phyloP scores from a whole-genome alignment of 2,329 filamentous ascomycete genomes.

The Fusarium subglutinans region DNA sequence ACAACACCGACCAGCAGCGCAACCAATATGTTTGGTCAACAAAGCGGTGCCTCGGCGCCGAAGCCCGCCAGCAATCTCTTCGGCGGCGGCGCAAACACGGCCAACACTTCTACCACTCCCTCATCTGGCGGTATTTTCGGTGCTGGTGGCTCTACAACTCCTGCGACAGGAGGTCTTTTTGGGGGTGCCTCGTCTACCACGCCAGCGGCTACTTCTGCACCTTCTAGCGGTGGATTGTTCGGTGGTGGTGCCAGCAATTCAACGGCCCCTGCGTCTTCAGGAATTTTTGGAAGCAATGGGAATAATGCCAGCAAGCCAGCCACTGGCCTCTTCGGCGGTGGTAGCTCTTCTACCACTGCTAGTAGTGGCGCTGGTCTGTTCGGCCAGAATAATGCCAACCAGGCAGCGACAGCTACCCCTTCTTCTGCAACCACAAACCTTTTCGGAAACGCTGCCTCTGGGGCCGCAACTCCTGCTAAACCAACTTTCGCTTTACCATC shows the following conservation, averaged over 20 bases:
- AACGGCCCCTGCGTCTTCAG: constrained; percentile 43
- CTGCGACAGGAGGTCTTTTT: constrained; percentile 36
- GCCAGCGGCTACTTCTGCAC: constrained; percentile 39
- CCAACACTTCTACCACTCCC: constrained; percentile 32
- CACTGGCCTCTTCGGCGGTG: constrained; percentile 43
- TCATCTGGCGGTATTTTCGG: constrained; percentile 38
- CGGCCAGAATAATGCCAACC: constrained; percentile 41
- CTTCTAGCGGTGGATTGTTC: constrained; percentile 40
- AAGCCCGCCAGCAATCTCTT: constrained; percentile 43
- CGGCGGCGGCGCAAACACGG: constrained; percentile 36
- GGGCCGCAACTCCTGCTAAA: constrained; percentile 54
- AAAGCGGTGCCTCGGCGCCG: constrained; percentile 39
- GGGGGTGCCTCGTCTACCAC: constrained; percentile 39
- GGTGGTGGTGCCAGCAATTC: constrained; percentile 35
- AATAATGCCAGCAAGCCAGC: constrained; percentile 33
- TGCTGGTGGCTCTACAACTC: constrained; percentile 38
- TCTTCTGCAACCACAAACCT: constrained; percentile 44
- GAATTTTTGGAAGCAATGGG: constrained; percentile 46
- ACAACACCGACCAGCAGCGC: constrained; percentile 44
- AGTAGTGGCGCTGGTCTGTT: constrained; percentile 33
- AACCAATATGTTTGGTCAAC: constrained; percentile 47
- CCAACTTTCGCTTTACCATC: constrained; percentile 59
- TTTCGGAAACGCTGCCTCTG: constrained; percentile 44
- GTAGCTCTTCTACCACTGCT: constrained; percentile 38
- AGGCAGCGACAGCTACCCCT: constrained; percentile 34